A percentile compares a stretch with the other conserved stretches of the same genome.
Conservation (phyloP, 768 basidiomycete species). For the Boletus edulis region DNA sequence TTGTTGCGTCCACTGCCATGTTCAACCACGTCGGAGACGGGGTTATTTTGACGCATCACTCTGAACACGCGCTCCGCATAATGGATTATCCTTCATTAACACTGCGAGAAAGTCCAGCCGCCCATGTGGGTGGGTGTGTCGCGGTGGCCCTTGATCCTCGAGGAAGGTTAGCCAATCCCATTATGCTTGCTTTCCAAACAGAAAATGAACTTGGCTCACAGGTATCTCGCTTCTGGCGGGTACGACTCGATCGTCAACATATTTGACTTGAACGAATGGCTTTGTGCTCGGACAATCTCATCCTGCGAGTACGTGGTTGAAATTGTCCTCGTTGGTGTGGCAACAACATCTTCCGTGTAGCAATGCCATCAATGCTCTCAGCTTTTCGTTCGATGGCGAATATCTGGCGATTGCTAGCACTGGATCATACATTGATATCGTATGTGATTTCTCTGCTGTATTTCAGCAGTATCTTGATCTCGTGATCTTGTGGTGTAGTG, state of each 20-base stretch:
- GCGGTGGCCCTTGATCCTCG: constrained; percentile 79
- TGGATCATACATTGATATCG: constrained; percentile 76
- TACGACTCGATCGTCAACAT: constrained; percentile 81
- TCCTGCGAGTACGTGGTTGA: constrained; percentile 67
- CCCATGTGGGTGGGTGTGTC: constrained; percentile 79
- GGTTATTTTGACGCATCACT: constrained; percentile 61
- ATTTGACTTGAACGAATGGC: constrained; percentile 79
- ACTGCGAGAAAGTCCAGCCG: constrained; percentile 59
- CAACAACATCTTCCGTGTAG: constrained; percentile 35
- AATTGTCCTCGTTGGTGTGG: background rate
- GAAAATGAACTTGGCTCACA: constrained; percentile 23
- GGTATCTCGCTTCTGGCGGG: constrained; percentile 79
- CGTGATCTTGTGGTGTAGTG: constrained; percentile 43
- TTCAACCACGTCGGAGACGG: constrained; percentile 78
- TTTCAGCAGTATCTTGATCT: background rate
- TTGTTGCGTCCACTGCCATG: constrained; percentile 60
- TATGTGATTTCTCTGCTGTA: constrained; percentile 34
- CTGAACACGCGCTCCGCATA: constrained; percentile 63
- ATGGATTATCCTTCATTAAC: constrained; percentile 65
- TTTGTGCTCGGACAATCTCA: constrained; percentile 72
- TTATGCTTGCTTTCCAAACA: background rate
- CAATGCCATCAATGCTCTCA: constrained; percentile 66
- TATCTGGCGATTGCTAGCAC: constrained; percentile 74
- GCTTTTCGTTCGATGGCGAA: constrained; percentile 84
- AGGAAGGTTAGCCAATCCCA: constrained; percentile 46